phyloP scores from a whole-genome alignment of 2,329 filamentous ascomycete genomes.

The Mollisiaceae sp. region DNA sequence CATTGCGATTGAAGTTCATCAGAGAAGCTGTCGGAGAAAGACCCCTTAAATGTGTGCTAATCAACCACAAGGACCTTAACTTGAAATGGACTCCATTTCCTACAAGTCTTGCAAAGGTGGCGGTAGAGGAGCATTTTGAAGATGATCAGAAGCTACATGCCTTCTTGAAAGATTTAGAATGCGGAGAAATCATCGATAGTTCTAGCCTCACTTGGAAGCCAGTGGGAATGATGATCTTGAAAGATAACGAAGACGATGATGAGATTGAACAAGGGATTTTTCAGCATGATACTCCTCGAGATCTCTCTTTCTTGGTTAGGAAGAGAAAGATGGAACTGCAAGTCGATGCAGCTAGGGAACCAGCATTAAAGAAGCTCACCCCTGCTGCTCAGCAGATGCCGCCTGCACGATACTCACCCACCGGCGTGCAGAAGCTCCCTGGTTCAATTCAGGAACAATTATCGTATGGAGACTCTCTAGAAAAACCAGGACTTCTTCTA shows the following conservation, averaged over 20 bases:
- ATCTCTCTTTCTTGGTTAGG: slow-evolving; percentile 46
- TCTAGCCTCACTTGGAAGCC: slow-evolving; percentile 53
- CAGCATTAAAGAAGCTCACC: slow-evolving; percentile 12
- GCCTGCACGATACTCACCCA: slow-evolving; percentile 12
- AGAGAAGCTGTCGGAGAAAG: slow-evolving; percentile 34
- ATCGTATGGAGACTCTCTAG: not conserved
- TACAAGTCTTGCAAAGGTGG: slow-evolving; percentile 42
- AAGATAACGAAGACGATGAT: slow-evolving; percentile 46
- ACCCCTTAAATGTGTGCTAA: slow-evolving; percentile 48
- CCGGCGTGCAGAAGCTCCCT: slow-evolving; percentile 2
- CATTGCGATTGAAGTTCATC: slow-evolving; percentile 42
- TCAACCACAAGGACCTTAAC: slow-evolving; percentile 40
- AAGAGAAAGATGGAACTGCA: slow-evolving; percentile 44
- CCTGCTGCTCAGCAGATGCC: slow-evolving; percentile 29
- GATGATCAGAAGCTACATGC: slow-evolving; percentile 45
- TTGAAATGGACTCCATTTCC: slow-evolving; percentile 55
- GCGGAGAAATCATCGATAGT: slow-evolving; percentile 45
- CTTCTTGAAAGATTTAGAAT: slow-evolving; percentile 41
- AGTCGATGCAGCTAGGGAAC: slow-evolving; percentile 1
- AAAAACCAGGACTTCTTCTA: slow-evolving; percentile 25
- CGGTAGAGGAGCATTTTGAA: slow-evolving; percentile 47
- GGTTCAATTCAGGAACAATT: not conserved
- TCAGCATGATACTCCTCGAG: slow-evolving; percentile 29
- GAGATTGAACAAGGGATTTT: slow-evolving; percentile 42
- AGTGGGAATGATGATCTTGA: slow-evolving; percentile 51